phyloP scores from a whole-genome alignment of 2,329 filamentous ascomycete genomes.

The Claviceps humidiphila region DNA sequence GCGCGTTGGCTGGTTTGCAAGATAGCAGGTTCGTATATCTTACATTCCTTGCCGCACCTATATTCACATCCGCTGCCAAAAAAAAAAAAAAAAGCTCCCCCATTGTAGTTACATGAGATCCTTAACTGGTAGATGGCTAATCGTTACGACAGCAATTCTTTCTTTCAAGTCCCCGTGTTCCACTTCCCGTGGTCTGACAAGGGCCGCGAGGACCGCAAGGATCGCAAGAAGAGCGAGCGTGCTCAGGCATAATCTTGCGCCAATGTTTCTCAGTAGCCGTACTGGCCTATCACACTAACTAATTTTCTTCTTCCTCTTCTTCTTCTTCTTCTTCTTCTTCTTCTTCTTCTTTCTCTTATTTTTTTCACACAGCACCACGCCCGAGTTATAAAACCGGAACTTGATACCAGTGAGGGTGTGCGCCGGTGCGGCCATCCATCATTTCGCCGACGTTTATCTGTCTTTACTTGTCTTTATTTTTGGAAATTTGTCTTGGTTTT shows the following conservation, averaged over 20 bases:
- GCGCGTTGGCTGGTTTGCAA: constrained; percentile 68
- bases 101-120: not conserved
- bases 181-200: constrained; percentile 92
- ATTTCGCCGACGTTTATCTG: too few relatives aligned
- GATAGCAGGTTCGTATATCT: constrained; percentile 44
- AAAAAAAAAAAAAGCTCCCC: too few relatives aligned
- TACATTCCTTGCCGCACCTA: too few relatives aligned
- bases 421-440: too few relatives aligned
- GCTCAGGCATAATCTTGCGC: constrained; percentile 8
- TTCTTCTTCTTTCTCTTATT: not conserved
- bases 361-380: not conserved
- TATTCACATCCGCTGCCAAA: too few relatives aligned
- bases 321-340: not conserved
- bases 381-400: too few relatives aligned
- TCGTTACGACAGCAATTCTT: constrained; percentile 48
- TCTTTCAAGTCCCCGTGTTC: constrained; percentile 83
- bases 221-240: constrained; percentile 32
- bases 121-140: not conserved
- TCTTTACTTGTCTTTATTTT: too few relatives aligned
- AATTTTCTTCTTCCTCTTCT: too few relatives aligned
- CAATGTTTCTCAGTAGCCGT: too few relatives aligned
- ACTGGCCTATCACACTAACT: too few relatives aligned
- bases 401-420: too few relatives aligned
- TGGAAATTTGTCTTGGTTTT: too few relatives aligned
- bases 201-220: constrained; percentile 48